These are phyloP conservation scores for Nevesoporus exiguus DNA, from an alignment of 768 basidiomycete genomes.

Conservation along the genomic window DNA sequence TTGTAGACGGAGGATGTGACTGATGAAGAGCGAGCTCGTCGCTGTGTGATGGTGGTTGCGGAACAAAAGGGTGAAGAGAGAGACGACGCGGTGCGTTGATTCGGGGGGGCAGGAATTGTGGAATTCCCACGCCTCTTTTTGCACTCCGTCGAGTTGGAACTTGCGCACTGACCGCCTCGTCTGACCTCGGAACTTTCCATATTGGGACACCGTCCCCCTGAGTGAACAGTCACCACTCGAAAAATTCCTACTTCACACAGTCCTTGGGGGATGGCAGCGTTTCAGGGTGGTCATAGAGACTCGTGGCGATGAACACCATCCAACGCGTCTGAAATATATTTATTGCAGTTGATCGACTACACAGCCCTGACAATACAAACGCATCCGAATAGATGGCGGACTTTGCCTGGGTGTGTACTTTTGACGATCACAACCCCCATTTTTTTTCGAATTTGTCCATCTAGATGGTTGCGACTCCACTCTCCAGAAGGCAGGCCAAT, in stretches of 20 bases:
- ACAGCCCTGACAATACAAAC: not conserved
- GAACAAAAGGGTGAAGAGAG: constrained; percentile 19
- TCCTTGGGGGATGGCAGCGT: not conserved
- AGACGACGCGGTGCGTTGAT: constrained; percentile 20
- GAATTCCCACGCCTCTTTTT: constrained; percentile 32
- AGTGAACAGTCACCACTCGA: not conserved
- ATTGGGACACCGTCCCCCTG: not conserved
- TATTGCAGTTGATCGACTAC: not conserved
- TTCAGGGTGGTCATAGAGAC: not conserved
- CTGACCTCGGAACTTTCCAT: constrained; percentile 18
- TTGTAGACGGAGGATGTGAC: constrained; percentile 6
- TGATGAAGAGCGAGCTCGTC: constrained; percentile 4
- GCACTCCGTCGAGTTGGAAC: constrained; percentile 21
- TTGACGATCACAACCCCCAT: not conserved
- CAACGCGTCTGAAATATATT: not conserved
- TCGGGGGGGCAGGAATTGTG: constrained; percentile 17
- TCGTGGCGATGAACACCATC: not conserved
- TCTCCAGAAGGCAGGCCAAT: not conserved
- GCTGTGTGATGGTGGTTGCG: constrained; percentile 30
- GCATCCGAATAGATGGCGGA: not conserved
- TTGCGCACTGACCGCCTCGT: constrained; percentile 32
- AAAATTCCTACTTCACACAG: not conserved
- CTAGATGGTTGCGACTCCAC: not conserved
- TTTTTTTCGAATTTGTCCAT: not conserved
- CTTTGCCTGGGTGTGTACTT: not conserved